Base-by-base conservation (phyloP, 306 rosid genomes). In the Prunus mira region DNA sequence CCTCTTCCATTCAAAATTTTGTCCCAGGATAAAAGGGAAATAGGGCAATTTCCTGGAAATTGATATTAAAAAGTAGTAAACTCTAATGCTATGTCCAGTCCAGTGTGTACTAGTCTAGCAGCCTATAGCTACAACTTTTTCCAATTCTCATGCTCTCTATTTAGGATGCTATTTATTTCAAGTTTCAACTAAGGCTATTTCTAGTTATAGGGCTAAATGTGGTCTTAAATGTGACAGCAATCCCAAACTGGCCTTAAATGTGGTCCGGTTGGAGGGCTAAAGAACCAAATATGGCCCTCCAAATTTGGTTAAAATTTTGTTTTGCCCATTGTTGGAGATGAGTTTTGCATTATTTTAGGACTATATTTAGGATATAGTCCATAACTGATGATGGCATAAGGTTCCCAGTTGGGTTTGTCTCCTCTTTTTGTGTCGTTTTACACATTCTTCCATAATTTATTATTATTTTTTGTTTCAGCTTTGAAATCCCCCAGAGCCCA, bases 341-440 rank as follows among this genome's bases (percentile, higher is more conserved):
- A 22, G 24, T 22, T 22, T 22, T 22, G 24, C 24, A 22, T 22
- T 22, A 22, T 22, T 22, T 22, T 22, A 22, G 24, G 24, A 22
- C 24, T 22, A 22, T 22, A 22, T 22, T 22, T 22, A 22, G 1
- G 24, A 22, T 22, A 22, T 22, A 22, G 0, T 22, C 24, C 24
- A 22, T 22, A 0, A 22, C 1, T 22, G n/a, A n/a, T n/a, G n/a
- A n/a, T n/a, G n/a, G n/a, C n/a, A n/a, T n/a, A n/a, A n/a, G 24
- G 12, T 15, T 3, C 60, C 70, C 38, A 70, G 6, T 62, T 85
- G 66, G 67, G 71, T 38, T 27, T 73, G 88, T 82, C 81, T 77
- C 84, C 80, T 81, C 20, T 64, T 65, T 68, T 72, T 52, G 27
- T 66, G 22, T 60, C 60, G 51, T 55, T 76, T 64, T 74, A 67